Evolutionary conservation across 2,329 filamentous ascomycete genomes (phyloP).

Genomic region (Blastomyces silverae): DNA sequence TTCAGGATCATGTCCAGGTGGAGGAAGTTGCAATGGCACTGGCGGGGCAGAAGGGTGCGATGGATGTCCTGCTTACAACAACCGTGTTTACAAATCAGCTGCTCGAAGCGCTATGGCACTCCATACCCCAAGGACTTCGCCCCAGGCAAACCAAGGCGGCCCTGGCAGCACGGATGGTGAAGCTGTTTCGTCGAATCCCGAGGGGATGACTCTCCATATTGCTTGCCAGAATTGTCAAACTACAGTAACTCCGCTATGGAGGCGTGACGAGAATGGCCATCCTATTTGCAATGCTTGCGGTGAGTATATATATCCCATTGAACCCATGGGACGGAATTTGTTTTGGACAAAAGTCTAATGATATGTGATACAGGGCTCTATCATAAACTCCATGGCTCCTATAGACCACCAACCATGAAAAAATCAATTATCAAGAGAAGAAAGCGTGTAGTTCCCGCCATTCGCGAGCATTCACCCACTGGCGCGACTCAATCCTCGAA

Average conservation of each 20-base stretch:
- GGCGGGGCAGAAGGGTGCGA: conserved; percentile 91
- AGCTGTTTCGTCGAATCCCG: conserved; percentile 17
- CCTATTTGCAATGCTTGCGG: conserved; percentile 98
- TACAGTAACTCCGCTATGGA: conserved; percentile 92
- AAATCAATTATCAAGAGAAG: conserved; percentile 93
- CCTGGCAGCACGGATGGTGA: conserved; percentile 19
- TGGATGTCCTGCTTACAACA: conserved; percentile 96
- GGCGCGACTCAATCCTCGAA: conserved; percentile 37
- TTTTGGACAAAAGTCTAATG: conserved; percentile 16
- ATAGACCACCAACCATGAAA: conserved; percentile 96
- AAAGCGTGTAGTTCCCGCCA: conserved; percentile 84
- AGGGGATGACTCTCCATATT: conserved; percentile 56
- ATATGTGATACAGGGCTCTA: conserved; percentile 62
- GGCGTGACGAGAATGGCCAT: conserved; percentile 86
- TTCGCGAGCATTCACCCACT: conserved; percentile 44
- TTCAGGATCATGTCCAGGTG: conserved; percentile 87
- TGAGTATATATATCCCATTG: conserved; percentile 47
- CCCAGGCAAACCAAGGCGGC: conserved; percentile 27
- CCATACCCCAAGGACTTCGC: conserved; percentile 29
- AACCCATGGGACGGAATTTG: neutral
- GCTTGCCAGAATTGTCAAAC: conserved; percentile 97
- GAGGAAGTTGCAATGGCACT: conserved; percentile 91
- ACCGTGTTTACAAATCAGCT: conserved; percentile 81
- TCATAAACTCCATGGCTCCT: conserved; percentile 89
- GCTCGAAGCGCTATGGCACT: conserved; percentile 39